These are phyloP conservation scores for Cutaneotrichosporon mucoides DNA, from an alignment of 1,284 basidiomycete genomes.

Conservation along the genomic window DNA sequence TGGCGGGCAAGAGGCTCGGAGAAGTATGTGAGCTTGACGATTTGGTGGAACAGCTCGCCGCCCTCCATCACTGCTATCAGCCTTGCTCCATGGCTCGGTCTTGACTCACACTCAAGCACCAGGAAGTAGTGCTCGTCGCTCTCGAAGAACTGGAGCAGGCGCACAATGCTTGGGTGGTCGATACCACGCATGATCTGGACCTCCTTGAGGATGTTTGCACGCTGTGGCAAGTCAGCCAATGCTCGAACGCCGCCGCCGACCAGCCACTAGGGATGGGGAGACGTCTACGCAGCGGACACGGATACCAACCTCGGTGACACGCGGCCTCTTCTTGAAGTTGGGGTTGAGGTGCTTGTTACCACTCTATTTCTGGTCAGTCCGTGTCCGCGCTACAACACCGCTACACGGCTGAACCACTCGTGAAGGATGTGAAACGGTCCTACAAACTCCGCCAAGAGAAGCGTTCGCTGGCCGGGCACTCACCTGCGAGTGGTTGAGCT, in stretches of 20 bases:
- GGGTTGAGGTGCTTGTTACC: conserved; percentile 87
- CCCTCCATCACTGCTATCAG: conserved; percentile 76
- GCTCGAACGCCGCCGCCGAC: too few relatives aligned
- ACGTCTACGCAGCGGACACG: background rate
- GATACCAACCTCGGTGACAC: conserved; percentile 80
- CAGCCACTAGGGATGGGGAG: too few relatives aligned
- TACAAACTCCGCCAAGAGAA: too few relatives aligned
- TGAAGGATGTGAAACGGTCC: too few relatives aligned
- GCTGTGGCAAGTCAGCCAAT: too few relatives aligned
- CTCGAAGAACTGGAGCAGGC: conserved; percentile 83
- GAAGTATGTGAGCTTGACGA: conserved; percentile 98
- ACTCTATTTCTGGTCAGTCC: conserved; percentile 54
- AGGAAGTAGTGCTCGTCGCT: conserved; percentile 91
- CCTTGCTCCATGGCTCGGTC: background rate
- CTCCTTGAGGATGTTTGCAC: conserved; percentile 98
- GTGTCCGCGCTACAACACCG: too few relatives aligned
- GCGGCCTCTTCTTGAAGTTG: conserved; percentile 87
- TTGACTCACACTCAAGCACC: conserved; percentile 74
- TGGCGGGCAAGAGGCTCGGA: conserved; percentile 91
- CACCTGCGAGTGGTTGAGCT: conserved; percentile 92
- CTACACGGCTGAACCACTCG: too few relatives aligned
- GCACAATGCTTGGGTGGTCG: conserved; percentile 84
- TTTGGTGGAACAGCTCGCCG: conserved; percentile 98
- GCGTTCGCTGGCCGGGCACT: too few relatives aligned
- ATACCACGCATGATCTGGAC: conserved; percentile 99